Evolutionary conservation across 1,139 yeast genomes (phyloP).

Genomic region (Suhomyces coccinellae): DNA sequence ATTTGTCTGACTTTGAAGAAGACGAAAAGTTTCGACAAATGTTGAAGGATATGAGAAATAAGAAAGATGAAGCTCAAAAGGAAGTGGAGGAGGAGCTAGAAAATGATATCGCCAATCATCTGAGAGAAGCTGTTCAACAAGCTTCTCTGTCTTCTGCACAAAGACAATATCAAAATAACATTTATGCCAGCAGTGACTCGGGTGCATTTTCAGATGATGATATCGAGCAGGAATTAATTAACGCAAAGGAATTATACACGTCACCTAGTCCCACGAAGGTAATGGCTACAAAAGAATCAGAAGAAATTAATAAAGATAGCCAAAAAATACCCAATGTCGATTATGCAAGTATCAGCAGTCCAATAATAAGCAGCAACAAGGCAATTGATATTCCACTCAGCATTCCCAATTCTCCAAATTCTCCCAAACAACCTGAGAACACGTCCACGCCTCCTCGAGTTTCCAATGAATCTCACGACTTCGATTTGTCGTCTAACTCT

Average conservation of each 20-base stretch:
- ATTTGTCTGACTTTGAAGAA: conserved; percentile 33
- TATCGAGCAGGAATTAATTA: not conserved
- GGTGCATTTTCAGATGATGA: not conserved
- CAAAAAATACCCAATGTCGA: no score
- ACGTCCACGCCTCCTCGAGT: not conserved
- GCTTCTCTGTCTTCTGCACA: no score
- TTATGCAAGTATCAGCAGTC: no score
- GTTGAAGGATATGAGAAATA: conserved; percentile 12
- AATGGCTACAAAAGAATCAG: not conserved
- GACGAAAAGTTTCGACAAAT: conserved; percentile 22
- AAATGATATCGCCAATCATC: not conserved
- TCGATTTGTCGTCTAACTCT: conserved; percentile 19
- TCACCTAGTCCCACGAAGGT: not conserved
- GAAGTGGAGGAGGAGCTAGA: not conserved
- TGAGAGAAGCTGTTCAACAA: no score
- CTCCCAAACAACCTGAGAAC: not conserved
- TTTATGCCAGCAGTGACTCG: not conserved
- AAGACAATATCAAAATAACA: no score
- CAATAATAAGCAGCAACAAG: not conserved
- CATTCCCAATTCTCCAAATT: not conserved
- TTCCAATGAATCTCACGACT: conserved; percentile 15
- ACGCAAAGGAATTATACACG: not conserved
- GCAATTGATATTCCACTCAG: not conserved
- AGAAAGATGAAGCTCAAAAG: not conserved
- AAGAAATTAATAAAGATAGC: no score